Conservation (phyloP, 2,329 filamentous ascomycete genomes). For the Dactylellina drechsleri region DNA sequence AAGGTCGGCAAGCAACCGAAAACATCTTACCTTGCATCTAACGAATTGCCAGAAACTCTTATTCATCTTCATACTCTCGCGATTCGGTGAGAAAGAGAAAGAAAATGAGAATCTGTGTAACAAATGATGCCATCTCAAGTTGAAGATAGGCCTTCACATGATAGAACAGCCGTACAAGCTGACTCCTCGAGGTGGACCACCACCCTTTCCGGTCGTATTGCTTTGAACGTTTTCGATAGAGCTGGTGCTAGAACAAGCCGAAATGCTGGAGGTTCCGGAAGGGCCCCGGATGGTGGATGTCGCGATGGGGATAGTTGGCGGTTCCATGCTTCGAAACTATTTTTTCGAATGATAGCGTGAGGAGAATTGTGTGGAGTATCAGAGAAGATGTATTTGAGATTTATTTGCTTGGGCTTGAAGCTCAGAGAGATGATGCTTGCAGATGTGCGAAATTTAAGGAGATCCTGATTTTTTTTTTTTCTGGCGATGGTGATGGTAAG, state of each 20-base stretch:
- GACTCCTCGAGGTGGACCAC: conserved; percentile 39
- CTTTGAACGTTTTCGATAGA: conserved; percentile 15
- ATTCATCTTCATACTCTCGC: too few relatives aligned
- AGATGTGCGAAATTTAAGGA: too few relatives aligned
- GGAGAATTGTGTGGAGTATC: too few relatives aligned
- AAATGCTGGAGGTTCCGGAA: background rate
- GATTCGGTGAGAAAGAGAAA: background rate
- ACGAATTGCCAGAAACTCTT: too few relatives aligned
- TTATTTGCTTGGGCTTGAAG: too few relatives aligned
- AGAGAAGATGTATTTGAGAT: too few relatives aligned
- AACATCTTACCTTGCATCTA: too few relatives aligned
- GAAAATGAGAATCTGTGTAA: background rate
- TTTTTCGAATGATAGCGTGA: background rate
- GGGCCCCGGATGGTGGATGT: background rate
- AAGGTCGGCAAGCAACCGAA: too few relatives aligned
- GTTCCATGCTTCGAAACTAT: conserved; percentile 22
- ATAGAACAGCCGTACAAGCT: conserved; percentile 43
- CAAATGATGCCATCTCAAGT: background rate
- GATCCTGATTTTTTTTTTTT: too few relatives aligned
- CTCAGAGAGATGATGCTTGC: too few relatives aligned
- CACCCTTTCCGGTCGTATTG: conserved; percentile 17
- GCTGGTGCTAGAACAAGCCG: conserved; percentile 6
- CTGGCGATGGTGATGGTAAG: too few relatives aligned
- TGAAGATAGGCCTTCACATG: conserved; percentile 18
- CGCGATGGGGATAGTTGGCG: conserved; percentile 30